Evolutionary conservation across 1,284 basidiomycete species (phyloP), one percentile per base, ranked within the genome.

Genomic region (Papiliotrema laurentii): DNA sequence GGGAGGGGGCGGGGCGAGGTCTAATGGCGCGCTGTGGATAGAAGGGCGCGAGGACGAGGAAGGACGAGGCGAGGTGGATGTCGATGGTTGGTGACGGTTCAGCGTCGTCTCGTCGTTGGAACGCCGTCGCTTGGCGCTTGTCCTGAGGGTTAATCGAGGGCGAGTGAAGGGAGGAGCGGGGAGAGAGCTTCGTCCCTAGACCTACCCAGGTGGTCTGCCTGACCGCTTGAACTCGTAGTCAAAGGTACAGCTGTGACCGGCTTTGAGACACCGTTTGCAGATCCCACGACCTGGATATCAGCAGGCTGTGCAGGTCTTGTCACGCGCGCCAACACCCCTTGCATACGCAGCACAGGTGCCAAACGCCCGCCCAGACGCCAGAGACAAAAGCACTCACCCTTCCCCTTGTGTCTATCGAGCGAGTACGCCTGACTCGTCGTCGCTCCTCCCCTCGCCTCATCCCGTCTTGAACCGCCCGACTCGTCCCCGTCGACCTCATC

Each of bases 161-260:
- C 7, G 7, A 34, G 21, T 33, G 43, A 35, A 13, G 30, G 14
- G 43, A 22, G 9, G 6, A 18, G 18, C 24, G 30, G 19, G 14
- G 5, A 18, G 25, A 4, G 5, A 14, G 35, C 10, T 9, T 24
- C 16, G 7, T 7, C 38, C 10, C 38, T n/a, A 6, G 18, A 47
- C 46, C 19, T 25, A 47, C 46, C 46, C 46, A 3, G 27, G 30
- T 14, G 46, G 46, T 19, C 46, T 21, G 3, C 46, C 46, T 3
- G 35, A 31, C 16, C 35, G 31, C 30, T 47, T 47, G 31, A 47
- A 47, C 22, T 31, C 26, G 21, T 47, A 47, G 3, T 34, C 25
- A 24, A 33, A 47, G 16, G 35, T 37, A 27, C 46, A 47, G 4
- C 24, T 28, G 4, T 28, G 13, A 2, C 46, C 46, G 5, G 46